These are phyloP conservation scores for Aspergillus ibericus DNA, from an alignment of 2,329 filamentous ascomycete genomes.

Conservation along the genomic window DNA sequence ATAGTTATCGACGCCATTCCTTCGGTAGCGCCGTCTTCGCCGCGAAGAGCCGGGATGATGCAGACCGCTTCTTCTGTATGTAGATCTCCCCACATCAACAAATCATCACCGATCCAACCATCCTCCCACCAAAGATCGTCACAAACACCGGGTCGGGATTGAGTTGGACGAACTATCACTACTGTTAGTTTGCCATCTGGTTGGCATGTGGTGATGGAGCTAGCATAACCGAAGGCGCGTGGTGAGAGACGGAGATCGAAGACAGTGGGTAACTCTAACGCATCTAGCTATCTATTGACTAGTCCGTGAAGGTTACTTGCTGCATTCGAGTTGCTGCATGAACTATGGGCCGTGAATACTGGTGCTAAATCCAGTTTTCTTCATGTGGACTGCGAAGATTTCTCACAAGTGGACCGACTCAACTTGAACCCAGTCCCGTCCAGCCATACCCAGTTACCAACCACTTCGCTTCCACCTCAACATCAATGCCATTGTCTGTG, in stretches of 20 bases:
- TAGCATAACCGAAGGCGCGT: background rate
- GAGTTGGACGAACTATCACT: background rate
- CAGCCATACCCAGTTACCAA: background rate
- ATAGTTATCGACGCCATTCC: background rate
- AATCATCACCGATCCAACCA: background rate
- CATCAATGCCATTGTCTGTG: background rate
- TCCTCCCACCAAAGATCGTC: background rate
- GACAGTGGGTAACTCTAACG: background rate
- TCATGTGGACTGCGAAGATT: background rate
- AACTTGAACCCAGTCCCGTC: background rate
- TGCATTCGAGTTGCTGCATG: background rate
- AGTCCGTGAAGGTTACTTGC: background rate
- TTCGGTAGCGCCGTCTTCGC: background rate
- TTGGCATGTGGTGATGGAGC: conserved; percentile 4
- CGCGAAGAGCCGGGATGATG: background rate
- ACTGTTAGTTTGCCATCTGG: background rate
- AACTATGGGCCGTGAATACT: background rate
- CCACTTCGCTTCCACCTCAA: background rate
- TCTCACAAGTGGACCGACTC: background rate
- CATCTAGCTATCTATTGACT: background rate
- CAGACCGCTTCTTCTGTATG: conserved; percentile 7
- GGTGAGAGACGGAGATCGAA: background rate
- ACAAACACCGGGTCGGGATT: background rate
- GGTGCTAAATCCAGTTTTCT: background rate
- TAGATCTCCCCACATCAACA: conserved; percentile 5